Base-by-base conservation (phyloP, 2,329 filamentous ascomycete species). In the Chaetoscypha palmicola region DNA sequence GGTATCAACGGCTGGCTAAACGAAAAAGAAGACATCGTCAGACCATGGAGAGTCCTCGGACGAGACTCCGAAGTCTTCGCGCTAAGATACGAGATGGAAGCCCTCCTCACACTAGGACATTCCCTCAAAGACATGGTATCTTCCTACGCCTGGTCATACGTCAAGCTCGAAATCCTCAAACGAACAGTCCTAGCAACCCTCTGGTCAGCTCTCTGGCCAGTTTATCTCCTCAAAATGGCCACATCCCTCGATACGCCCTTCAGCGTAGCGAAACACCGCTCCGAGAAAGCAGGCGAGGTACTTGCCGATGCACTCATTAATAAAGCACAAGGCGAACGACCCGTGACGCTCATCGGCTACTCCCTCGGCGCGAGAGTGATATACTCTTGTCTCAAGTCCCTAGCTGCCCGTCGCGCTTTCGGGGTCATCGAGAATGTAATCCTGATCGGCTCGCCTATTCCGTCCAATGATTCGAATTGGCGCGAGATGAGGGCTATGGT, bases 1-100 rank as follows among this genome's bases (percentile, higher is more conserved):
- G 87, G 86, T 7, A 79, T 94, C 51, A 91, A 87, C 47, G 90
- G 90, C 26, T 95, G 89, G 90, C 71, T 94, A 10, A 82, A 76
- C 2, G 72, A 78, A 5, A 78, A 85, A 52, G 76, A 83, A 22
- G 87, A 95, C 54, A 77, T 94, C 20, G 75, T 83, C 4, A 76
- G 77, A 49, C 89, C 90, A 0, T 96, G 90, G 90, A 75, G 77
- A 23, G 80, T 83, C 22, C 70, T 95, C 10, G 77, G 79, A 2
- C 68, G 76, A 23, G 75, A 84, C 49, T 75, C 83, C 1, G 90
- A 95, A 62, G 80, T 86, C 0, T 95, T 95, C 59, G 89, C 87
- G 1, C 68, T 95, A 4, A 77, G 86, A 3, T 95, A 85, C 68
- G 90, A 96, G 64, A 78, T 91, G 56, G 76, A 85, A 46, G 77